Evolutionary conservation across 164 flowering plant genomes (phyloP).

Genomic region (Santalum album): DNA sequence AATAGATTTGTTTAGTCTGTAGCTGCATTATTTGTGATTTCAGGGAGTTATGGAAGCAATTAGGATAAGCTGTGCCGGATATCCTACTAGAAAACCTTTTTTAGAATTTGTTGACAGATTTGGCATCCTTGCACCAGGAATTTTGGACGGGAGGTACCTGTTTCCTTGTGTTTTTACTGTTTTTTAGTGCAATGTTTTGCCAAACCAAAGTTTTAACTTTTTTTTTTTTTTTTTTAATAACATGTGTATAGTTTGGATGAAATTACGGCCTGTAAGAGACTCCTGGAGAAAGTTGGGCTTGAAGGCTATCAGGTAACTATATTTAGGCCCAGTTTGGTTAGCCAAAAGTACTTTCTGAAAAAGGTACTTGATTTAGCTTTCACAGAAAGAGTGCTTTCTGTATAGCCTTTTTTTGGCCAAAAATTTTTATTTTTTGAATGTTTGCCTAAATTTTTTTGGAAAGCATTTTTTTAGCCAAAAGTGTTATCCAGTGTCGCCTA

Average conservation of each 20-base stretch:
- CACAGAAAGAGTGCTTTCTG: no score
- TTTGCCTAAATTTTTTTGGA: no score
- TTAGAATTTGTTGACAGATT: conserved; percentile 5
- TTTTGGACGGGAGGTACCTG: conserved; percentile 5
- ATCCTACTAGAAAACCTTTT: conserved; percentile 7
- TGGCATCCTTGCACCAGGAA: conserved; percentile 5
- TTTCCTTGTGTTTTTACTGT: background rate
- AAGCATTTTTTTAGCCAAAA: no score
- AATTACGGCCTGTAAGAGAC: background rate
- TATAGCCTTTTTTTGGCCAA: no score
- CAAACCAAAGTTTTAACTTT: background rate
- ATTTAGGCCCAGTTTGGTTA: no score
- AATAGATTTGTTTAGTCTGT: background rate
- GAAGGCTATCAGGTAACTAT: conserved; percentile 6
- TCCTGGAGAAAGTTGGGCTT: conserved; percentile 3
- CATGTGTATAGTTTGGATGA: background rate
- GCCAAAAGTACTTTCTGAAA: no score
- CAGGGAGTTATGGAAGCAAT: conserved; percentile 8
- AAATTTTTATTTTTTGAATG: no score
- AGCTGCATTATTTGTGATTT: background rate
- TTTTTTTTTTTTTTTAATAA: background rate
- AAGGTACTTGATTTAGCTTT: no score
- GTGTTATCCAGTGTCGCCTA: no score
- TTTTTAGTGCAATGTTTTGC: background rate
- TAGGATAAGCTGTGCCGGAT: conserved; percentile 7